These are phyloP conservation scores for Paramecium biaurelia DNA, from an alignment of 73 alveolate species.

Conservation along the genomic window DNA sequence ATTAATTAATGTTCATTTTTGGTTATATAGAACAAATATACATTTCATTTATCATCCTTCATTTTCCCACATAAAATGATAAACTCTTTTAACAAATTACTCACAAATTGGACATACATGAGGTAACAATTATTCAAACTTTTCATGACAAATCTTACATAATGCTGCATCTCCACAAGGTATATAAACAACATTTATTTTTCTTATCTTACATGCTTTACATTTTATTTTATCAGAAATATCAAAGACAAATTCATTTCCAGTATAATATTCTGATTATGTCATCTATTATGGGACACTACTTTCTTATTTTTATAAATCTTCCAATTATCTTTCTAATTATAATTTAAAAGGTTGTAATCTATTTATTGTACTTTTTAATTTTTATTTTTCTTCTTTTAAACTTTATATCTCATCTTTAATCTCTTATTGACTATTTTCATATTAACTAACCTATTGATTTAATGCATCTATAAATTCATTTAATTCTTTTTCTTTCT, in stretches of 20 bases:
- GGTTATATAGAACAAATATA: background rate
- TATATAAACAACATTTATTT: background rate
- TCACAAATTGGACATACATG: conserved; percentile 23
- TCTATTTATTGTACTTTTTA: background rate
- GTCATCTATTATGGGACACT: background rate
- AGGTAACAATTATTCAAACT: background rate
- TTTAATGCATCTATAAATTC: background rate
- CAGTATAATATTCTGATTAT: background rate
- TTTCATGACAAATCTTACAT: conserved; percentile 30
- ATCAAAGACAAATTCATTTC: background rate
- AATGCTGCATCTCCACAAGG: conserved; percentile 15
- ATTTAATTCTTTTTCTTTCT: background rate
- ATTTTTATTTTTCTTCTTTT: background rate
- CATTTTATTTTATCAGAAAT: conserved; percentile 18
- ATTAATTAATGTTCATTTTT: too few species aligned
- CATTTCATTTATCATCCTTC: background rate
- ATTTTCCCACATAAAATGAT: conserved; percentile 23
- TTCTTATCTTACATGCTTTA: background rate
- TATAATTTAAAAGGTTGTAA: background rate
- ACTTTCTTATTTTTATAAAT: background rate
- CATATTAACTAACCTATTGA: background rate
- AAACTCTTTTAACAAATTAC: background rate
- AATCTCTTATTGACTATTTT: background rate
- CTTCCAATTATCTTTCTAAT: background rate
- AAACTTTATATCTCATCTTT: background rate